Base-by-base conservation (phyloP, 345 rosid genomes). In the Populus alba region DNA sequence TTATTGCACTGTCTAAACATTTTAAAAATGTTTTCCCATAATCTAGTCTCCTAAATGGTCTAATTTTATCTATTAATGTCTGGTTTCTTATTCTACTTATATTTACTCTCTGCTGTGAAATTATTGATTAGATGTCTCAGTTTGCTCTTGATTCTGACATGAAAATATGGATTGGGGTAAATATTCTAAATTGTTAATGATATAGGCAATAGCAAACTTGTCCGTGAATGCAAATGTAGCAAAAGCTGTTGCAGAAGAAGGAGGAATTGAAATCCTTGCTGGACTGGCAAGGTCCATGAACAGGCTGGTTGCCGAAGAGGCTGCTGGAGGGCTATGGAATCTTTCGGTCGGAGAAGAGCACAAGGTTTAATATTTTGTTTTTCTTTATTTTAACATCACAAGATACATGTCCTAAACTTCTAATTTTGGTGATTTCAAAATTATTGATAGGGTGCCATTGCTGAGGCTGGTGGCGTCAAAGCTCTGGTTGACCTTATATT, bases 311-410 rank as follows among this genome's bases (percentile, higher is more conserved):
- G 88, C 82, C 2, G 88, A 86, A 81, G 88, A 83, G 81, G 88
- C 80, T 74, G 83, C 82, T 45, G 88, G 86, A 68, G 88, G 88
- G 31, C 78, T 86, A 5, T 86, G 88, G 86, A 86, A 83, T 72
- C 85, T 86, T 75, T 86, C 88, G 23, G 85, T 86, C 39, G 88
- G 88, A 79, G 88, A 83, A 79, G 86, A 86, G 70, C 88, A 79
- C 77, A 86, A 83, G 86, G 88, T 83, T 77, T 69, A 38, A 10
- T 59, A 4, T 23, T 59, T 59, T 59, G 29, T 27, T 59, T 59
- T 23, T 59, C 29, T 59, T 59, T 59, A 59, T 23, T n/a, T 59
- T 23, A n/a, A 22, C 23, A 59, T 59, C 29, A 23, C 15, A 59
- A 59, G 29, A 23, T 23, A 59, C 8, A 57, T 59, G 29, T 23